Evolutionary conservation across 768 basidiomycete genomes (phyloP).

Genomic region (Fomitopsis serialis): DNA sequence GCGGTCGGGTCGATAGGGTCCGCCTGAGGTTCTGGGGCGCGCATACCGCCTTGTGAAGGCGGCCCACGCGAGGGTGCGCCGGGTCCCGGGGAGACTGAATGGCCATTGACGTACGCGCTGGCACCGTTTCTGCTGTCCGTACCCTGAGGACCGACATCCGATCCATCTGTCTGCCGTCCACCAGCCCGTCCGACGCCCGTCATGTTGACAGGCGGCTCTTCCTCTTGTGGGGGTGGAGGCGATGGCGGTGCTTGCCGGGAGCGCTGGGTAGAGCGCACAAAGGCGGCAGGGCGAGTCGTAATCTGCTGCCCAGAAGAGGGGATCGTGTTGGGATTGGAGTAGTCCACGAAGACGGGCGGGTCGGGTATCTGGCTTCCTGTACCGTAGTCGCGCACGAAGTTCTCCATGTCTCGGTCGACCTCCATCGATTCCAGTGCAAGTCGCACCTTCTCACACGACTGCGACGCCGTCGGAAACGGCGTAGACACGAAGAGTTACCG

Average conservation of each 20-base stretch:
- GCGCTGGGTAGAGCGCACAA: constrained; percentile 38
- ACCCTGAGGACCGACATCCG: constrained; percentile 24
- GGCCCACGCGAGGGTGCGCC: constrained; percentile 1
- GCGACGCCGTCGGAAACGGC: background rate
- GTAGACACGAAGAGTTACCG: background rate
- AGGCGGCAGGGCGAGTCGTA: constrained; percentile 53
- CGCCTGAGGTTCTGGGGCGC: constrained; percentile 38
- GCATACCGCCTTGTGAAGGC: constrained; percentile 7
- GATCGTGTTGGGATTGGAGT: constrained; percentile 59
- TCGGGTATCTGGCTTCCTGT: constrained; percentile 88
- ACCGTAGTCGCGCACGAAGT: constrained; percentile 84
- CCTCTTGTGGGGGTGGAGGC: constrained; percentile 33
- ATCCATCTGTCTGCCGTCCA: constrained; percentile 32
- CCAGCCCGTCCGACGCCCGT: constrained; percentile 73
- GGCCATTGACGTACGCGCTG: constrained; percentile 5
- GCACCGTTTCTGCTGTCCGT: constrained; percentile 27
- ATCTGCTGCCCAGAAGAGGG: constrained; percentile 54
- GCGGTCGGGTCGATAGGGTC: constrained; percentile 57
- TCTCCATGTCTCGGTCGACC: constrained; percentile 80
- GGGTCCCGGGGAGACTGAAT: constrained; percentile 5
- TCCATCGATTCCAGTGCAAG: constrained; percentile 87
- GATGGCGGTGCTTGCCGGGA: constrained; percentile 24
- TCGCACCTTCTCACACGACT: constrained; percentile 92
- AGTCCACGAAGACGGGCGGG: constrained; percentile 82
- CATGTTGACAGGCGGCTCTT: constrained; percentile 43